Conservation (phyloP, 371 early-diverging fungal species). For the Batrachochytrium dendrobatidis region DNA sequence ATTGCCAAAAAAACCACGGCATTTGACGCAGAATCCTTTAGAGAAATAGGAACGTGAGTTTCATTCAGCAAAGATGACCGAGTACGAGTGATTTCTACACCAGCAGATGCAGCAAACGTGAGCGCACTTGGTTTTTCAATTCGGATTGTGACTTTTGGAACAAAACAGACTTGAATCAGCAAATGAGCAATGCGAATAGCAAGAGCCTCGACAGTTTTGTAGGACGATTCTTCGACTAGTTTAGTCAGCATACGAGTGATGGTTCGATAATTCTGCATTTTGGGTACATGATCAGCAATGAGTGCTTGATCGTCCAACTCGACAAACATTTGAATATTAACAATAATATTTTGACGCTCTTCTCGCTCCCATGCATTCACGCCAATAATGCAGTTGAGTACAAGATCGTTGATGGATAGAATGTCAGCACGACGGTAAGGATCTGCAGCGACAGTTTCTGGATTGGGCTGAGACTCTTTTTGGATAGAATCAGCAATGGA, state of each 20-base stretch:
- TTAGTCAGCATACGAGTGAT: slow-evolving; percentile 71
- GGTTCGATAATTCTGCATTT: slow-evolving; percentile 71
- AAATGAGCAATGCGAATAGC: slow-evolving; percentile 32
- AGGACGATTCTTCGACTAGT: slow-evolving; percentile 46
- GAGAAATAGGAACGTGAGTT: neutral
- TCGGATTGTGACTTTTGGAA: slow-evolving; percentile 44
- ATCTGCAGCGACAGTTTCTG: slow-evolving; percentile 10
- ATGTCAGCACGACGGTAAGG: slow-evolving; percentile 41
- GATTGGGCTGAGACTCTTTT: neutral
- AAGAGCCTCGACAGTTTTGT: slow-evolving; percentile 46
- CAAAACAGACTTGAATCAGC: slow-evolving; percentile 67
- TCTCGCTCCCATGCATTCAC: slow-evolving; percentile 94
- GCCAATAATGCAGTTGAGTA: slow-evolving; percentile 74
- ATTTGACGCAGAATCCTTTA: neutral
- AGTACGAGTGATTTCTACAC: slow-evolving; percentile 38
- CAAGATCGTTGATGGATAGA: slow-evolving; percentile 75
- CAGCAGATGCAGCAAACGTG: slow-evolving; percentile 37
- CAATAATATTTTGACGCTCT: slow-evolving; percentile 81
- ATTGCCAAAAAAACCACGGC: slow-evolving; percentile 62
- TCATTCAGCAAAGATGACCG: slow-evolving; percentile 6
- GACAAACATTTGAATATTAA: slow-evolving; percentile 73
- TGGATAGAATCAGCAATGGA: neutral
- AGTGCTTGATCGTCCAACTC: slow-evolving; percentile 29
- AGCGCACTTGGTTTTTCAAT: slow-evolving; percentile 48
- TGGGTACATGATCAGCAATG: slow-evolving; percentile 46